These are phyloP conservation scores for Oryza officinalis DNA, from an alignment of 176 grass and related monocot genomes.

Conservation along the genomic window DNA sequence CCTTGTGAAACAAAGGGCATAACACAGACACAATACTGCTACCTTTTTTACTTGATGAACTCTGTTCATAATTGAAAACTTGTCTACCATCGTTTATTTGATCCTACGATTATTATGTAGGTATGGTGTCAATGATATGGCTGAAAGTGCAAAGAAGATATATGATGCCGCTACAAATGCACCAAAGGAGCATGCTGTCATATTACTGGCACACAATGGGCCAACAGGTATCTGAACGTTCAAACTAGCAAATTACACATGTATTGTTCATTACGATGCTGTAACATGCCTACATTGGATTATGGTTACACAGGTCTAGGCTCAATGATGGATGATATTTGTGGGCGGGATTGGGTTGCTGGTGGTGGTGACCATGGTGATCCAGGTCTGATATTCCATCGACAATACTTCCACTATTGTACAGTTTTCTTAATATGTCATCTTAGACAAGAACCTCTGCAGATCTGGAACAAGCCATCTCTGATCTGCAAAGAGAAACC, in stretches of 20 bases:
- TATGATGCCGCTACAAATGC: slow-evolving; percentile 56
- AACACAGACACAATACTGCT: background rate
- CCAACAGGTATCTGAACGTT: slow-evolving; percentile 72
- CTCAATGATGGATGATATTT: slow-evolving; percentile 77
- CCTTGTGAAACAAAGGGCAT: background rate
- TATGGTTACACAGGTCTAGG: slow-evolving; percentile 64
- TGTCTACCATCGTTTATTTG: background rate
- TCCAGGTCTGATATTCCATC: slow-evolving; percentile 62
- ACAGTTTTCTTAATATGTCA: background rate
- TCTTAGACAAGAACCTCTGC: slow-evolving; percentile 7
- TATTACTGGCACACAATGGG: slow-evolving; percentile 96
- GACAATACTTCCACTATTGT: background rate
- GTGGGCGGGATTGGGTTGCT: slow-evolving; percentile 81
- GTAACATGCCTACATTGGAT: background rate
- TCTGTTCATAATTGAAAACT: background rate
- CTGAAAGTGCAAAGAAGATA: slow-evolving; percentile 91
- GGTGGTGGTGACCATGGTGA: slow-evolving; percentile 83
- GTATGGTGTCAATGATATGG: slow-evolving; percentile 86
- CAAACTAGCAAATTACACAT: background rate
- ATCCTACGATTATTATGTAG: slow-evolving; percentile 33
- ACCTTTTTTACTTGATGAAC: background rate
- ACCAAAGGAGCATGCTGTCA: slow-evolving; percentile 61
- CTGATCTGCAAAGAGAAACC: slow-evolving; percentile 56
- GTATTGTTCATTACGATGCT: too few relatives aligned
- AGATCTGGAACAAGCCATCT: slow-evolving; percentile 83